A percentile compares a stretch with the other conserved stretches of the same genome.
Conservation (phyloP, 1,284 basidiomycete genomes). For the Microbotryum violaceum region DNA sequence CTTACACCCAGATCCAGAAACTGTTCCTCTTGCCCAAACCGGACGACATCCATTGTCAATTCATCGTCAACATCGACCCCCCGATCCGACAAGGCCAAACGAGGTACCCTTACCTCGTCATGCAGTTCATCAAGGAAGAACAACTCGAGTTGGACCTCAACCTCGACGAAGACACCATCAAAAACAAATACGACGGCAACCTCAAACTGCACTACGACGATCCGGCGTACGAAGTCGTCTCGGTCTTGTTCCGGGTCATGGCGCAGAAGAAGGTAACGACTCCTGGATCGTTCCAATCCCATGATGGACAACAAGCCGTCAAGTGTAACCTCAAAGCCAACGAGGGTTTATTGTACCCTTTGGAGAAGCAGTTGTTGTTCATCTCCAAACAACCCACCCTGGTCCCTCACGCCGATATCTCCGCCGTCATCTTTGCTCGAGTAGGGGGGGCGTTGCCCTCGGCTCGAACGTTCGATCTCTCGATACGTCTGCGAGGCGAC, state of each 20-base stretch:
- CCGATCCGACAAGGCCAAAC: slow-evolving; percentile 98
- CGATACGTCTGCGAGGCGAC: slow-evolving; percentile 68
- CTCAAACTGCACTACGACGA: slow-evolving; percentile 86
- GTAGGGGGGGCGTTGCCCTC: slow-evolving; percentile 85
- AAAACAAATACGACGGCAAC: slow-evolving; percentile 58
- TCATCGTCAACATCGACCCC: slow-evolving; percentile 81
- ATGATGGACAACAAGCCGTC: slow-evolving; percentile 52
- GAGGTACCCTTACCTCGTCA: slow-evolving; percentile 92
- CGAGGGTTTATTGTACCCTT: slow-evolving; percentile 93
- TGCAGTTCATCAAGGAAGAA: slow-evolving; percentile 94
- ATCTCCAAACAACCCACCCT: slow-evolving; percentile 93
- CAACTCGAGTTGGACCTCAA: slow-evolving; percentile 95
- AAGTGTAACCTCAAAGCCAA: slow-evolving; percentile 97
- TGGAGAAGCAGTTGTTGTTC: slow-evolving; percentile 97
- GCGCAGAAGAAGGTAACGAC: slow-evolving; percentile 83
- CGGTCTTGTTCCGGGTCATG: slow-evolving; percentile 84
- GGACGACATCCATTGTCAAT: slow-evolving; percentile 91
- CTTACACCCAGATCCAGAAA: slow-evolving; percentile 79
- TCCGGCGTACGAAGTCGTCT: slow-evolving; percentile 91
- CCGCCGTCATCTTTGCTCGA: slow-evolving; percentile 86
- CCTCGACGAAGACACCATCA: slow-evolving; percentile 59
- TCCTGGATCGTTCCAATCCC: slow-evolving; percentile 74
- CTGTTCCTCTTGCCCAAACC: slow-evolving; percentile 88
- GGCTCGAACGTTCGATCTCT: slow-evolving; percentile 89
- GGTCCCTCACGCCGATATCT: slow-evolving; percentile 83